Evolutionary conservation across 352 stramenopile species (phyloP), one percentile per base, ranked within the genome.

Genomic region (Phytophthora sp.): DNA sequence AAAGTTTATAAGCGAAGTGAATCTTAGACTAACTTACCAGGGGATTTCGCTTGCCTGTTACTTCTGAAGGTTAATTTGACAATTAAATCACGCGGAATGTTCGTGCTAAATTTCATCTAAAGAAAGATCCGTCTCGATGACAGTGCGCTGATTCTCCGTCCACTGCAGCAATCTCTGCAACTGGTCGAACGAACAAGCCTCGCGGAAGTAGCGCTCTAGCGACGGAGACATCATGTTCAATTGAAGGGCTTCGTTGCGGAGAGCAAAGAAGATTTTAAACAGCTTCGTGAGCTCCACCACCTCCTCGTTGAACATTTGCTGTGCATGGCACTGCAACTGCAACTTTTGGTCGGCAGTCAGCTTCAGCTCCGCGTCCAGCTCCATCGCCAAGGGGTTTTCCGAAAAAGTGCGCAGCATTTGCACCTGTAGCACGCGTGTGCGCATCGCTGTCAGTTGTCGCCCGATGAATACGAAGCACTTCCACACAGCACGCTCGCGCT

Each of bases 251-350:
- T 91, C 81, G 29, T 78, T 79, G 12, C 86, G 84, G 33, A 95
- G 50, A 2, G 74, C 80, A 46, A 88, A 82, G 71, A 93, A 95
- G 15, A 88, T 79, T 61, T 95, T 95, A 63, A 95, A 89, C 23
- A 95, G 71, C 68, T 84, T 81, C 30, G 83, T 79, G 46, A 93
- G 73, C 61, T 82, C 58, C 56, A 83, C 50, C 4, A 90, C 77
- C 41, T 95, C 74, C 8, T 83, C 62, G 44, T 75, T 79, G n/a
- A 92, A 82, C 56, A 90, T 77, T 67, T 80, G 72, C 42, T 80
- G 71, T 4, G 82, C 83, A 39, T 87, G 69, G 63, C 77, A 86
- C 58, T 90, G 77, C 1, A 95, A 70, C 62, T 89, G 75, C 35
- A 86, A 67, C 51, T 79, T 79, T 61, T 95, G 86, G 30, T 88